These are phyloP conservation scores for Spergularia bocconei DNA, from an alignment of 148 eudicot species.

Conservation along the genomic window DNA sequence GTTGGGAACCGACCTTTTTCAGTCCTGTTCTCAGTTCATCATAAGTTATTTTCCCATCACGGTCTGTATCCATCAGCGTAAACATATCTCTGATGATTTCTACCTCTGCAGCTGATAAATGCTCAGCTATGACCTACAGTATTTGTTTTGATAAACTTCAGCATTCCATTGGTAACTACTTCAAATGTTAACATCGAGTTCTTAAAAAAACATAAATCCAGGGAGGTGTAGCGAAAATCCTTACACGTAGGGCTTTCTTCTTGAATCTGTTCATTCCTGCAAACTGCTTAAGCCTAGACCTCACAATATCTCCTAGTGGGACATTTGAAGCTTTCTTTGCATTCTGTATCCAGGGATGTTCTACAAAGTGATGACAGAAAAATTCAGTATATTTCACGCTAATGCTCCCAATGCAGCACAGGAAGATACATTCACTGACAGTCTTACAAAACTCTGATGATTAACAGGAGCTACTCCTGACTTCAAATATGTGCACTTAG, in stretches of 20 bases:
- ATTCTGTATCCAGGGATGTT: constrained; percentile 90
- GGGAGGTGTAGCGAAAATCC: not conserved
- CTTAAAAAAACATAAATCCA: not conserved
- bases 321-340: constrained; percentile 89
- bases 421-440: not conserved
- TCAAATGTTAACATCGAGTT: too few species aligned
- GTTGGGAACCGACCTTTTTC: constrained; percentile 79
- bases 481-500: not conserved
- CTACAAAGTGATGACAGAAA: constrained; percentile 33
- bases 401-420: not conserved
- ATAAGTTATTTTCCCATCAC: constrained; percentile 76
- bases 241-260: constrained; percentile 78
- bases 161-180: not conserved
- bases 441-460: not conserved
- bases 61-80: constrained; percentile 74
- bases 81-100: constrained; percentile 91
- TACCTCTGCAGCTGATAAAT: constrained; percentile 72
- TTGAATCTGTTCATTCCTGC: constrained; percentile 87
- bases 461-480: not conserved
- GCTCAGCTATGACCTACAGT: constrained; percentile 77
- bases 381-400: not conserved
- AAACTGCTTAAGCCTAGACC: constrained; percentile 85
- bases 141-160: constrained; percentile 1
- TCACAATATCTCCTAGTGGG: constrained; percentile 83
- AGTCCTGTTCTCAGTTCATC: constrained; percentile 73